Evolutionary conservation across 2,329 filamentous ascomycete species (phyloP), one percentile per base, ranked within the genome.

Genomic region (Colletotrichum tofieldiae): DNA sequence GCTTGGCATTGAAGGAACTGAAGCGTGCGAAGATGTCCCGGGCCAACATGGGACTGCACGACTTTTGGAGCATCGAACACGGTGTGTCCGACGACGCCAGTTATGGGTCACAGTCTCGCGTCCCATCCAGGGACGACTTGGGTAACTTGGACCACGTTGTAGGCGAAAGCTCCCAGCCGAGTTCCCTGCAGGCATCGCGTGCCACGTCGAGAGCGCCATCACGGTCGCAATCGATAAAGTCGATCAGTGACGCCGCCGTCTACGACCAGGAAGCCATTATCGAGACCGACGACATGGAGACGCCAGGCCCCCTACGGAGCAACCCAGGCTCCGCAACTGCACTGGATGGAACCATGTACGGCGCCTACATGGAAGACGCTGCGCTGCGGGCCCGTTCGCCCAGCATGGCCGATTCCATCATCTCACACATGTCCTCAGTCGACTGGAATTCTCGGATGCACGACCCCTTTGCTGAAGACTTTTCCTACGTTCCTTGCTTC

Each of bases 401-500:
- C 43, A 98, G 95, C 79, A 89, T 95, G 82, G 91, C 93, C 5
- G 94, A 93, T 65, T 96, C 93, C 72, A 90, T 91, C 78, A 91
- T 93, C 77, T 90, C 93, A 62, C 87, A 92, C 82, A 90, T 92
- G 88, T 92, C 90, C 4, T 91, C 90, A 0, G 82, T 92, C 47
- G 90, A 92, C 77, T 90, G 86, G 78, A 88, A 88, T 76, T 79
- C 83, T 11, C 86, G 86, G 54, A 82, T 85, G 16, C 91, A 93
- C 73, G 90, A 93, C 74, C 86, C 86, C 1, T 91, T 94, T 72
- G 93, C 94, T 45, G 94, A 98, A 76, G 95, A 98, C 80, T 94
- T 94, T 81, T 94, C 93, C 45, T 98, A 96, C 78, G 96, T 98
- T 20, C 96, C 96, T 20, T 95, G 95, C 82, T 93, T 99, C 83